Conservation (phyloP, 345 rosid genomes). For the Pistacia integerrima region DNA sequence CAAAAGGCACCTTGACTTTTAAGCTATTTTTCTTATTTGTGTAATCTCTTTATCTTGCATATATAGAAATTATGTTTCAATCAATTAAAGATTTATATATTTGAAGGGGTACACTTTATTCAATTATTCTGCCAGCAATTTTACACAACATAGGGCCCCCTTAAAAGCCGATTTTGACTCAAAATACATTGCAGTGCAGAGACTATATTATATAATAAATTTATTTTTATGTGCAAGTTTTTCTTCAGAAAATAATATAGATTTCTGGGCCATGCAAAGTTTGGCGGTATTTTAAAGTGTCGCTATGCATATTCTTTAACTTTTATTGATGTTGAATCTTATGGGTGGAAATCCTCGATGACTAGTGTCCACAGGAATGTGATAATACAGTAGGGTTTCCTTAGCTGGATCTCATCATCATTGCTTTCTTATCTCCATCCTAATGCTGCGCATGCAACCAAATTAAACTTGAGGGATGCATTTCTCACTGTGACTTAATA, state of each 20-base stretch:
- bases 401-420: conserved; percentile 48
- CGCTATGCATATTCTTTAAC: conserved; percentile 12
- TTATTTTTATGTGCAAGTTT: conserved; percentile 8
- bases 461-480: not conserved
- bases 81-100: not conserved
- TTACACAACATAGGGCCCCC: conserved; percentile 26
- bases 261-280: conserved; percentile 36
- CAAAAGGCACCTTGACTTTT: conserved; percentile 35
- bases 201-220: not conserved
- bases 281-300: conserved; percentile 22
- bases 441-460: conserved; percentile 5
- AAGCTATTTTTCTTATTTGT: not conserved
- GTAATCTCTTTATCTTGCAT: conserved; percentile 8
- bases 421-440: conserved; percentile 16
- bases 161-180: conserved; percentile 24
- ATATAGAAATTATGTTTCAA: not conserved
- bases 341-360: conserved; percentile 30
- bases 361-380: conserved; percentile 23
- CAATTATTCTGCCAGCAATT: conserved; percentile 16
- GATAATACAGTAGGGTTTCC: conserved; percentile 19
- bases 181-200: conserved; percentile 19
- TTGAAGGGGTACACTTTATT: conserved; percentile 2
- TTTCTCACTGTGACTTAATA: no score
- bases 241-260: conserved; percentile 22
- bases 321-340: conserved; percentile 28